Evolutionary conservation across 768 basidiomycete genomes (phyloP).

Genomic region (Kondoa subrosea): DNA sequence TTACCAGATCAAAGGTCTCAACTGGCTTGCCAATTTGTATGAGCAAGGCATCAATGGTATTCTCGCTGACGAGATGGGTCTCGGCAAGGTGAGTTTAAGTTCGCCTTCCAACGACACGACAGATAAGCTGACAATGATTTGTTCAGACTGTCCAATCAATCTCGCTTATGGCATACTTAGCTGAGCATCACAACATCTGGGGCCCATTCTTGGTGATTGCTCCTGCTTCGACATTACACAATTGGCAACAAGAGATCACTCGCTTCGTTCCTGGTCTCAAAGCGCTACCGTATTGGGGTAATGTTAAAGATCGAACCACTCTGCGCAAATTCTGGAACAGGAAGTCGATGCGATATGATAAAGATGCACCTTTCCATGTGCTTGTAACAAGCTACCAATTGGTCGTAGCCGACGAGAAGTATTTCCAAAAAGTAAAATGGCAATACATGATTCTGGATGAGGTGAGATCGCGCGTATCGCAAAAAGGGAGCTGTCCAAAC

Average conservation of each 20-base stretch:
- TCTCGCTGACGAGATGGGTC: conserved; percentile 96
- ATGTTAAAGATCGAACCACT: conserved; percentile 83
- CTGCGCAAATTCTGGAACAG: conserved; percentile 95
- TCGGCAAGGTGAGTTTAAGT: conserved; percentile 42
- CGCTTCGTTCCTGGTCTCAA: conserved; percentile 87
- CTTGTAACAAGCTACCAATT: conserved; percentile 94
- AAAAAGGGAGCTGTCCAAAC: background rate
- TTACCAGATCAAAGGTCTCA: conserved; percentile 92
- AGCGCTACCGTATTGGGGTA: conserved; percentile 95
- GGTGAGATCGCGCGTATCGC: conserved; percentile 30
- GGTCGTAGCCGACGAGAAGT: conserved; percentile 89
- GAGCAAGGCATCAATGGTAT: conserved; percentile 99
- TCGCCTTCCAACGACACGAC: conserved; percentile 4
- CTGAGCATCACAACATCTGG: conserved; percentile 96
- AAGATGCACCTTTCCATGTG: conserved; percentile 90
- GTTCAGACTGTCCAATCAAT: conserved; percentile 81
- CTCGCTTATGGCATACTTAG: conserved; percentile 82
- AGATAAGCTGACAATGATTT: conserved; percentile 21
- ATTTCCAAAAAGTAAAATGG: conserved; percentile 95
- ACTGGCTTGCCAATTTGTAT: conserved; percentile 92
- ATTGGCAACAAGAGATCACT: conserved; percentile 97
- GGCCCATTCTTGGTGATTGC: conserved; percentile 97
- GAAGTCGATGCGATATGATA: conserved; percentile 85
- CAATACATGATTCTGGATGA: conserved; percentile 99
- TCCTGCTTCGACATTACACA: conserved; percentile 89